Conservation (phyloP, 345 rosid species). For the Brassica napus region DNA sequence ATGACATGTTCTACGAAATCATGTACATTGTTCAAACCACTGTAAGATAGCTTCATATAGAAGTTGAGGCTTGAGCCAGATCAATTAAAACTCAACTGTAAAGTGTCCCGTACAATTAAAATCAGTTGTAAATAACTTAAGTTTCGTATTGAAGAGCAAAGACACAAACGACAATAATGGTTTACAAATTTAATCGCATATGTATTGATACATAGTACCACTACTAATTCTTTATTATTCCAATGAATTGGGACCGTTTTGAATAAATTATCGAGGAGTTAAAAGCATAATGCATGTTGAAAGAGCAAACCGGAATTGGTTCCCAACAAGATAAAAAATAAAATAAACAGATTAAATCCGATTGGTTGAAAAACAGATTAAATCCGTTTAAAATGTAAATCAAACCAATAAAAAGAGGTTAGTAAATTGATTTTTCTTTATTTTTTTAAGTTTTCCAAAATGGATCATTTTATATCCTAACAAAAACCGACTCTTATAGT, state of each 20-base stretch:
- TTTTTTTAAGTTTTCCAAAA: too few species aligned
- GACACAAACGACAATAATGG: neutral
- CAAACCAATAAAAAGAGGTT: too few species aligned
- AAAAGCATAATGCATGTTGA: neutral
- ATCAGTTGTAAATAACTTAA: conserved; percentile 2
- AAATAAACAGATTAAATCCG: neutral
- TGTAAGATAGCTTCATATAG: neutral
- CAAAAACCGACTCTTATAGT: too few species aligned
- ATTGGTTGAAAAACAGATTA: too few species aligned
- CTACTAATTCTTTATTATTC: conserved; percentile 12
- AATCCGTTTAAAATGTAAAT: neutral
- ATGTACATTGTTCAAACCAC: conserved; percentile 20
- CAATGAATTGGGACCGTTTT: conserved; percentile 27
- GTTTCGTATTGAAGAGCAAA: neutral
- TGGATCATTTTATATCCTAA: too few species aligned
- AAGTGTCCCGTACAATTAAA: neutral
- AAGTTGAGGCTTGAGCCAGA: neutral
- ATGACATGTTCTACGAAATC: conserved; percentile 11
- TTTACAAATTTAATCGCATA: neutral
- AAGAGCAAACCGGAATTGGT: neutral
- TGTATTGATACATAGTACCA: neutral
- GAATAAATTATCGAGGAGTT: conserved; percentile 3
- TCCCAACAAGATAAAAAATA: neutral
- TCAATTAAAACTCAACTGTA: neutral
- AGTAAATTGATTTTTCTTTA: too few species aligned